phyloP scores from a whole-genome alignment of 306 rosid genomes.

The Cucumis sativus region DNA sequence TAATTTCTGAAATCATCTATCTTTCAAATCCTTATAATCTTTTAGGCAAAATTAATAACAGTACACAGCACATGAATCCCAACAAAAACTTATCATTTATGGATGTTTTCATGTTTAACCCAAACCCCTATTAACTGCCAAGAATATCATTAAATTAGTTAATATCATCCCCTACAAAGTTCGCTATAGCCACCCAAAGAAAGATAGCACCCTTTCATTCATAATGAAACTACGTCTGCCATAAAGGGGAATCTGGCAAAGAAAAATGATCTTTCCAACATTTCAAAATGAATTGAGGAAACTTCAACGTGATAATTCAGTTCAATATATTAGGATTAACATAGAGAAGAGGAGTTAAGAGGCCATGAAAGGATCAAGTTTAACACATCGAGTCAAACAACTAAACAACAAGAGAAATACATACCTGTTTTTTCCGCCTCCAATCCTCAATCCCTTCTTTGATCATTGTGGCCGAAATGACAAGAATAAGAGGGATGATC shows the following conservation, averaged over 20 bases:
- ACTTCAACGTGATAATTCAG: neutral
- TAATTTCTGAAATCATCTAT: neutral
- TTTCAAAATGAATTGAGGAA: neutral
- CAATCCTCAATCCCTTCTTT: constrained; percentile 81
- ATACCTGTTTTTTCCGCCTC: constrained; percentile 80
- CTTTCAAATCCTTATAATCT: neutral
- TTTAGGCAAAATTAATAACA: neutral
- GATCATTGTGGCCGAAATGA: constrained; percentile 57
- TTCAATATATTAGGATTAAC: neutral
- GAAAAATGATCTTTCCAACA: neutral
- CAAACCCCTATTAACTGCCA: neutral
- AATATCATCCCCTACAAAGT: neutral
- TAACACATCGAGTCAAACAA: neutral
- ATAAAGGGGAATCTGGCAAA: neutral
- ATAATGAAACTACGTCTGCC: neutral
- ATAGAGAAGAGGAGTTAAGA: neutral
- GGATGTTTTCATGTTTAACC: neutral
- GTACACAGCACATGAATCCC: neutral
- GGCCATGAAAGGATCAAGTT: neutral
- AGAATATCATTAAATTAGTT: neutral
- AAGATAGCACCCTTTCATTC: neutral
- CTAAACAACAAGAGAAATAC: neutral
- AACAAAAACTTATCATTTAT: neutral
- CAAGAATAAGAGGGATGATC: constrained; percentile 47
- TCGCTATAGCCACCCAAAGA: neutral